Conservation (phyloP, 148 eudicot genomes). For the Camellia sinensis region DNA sequence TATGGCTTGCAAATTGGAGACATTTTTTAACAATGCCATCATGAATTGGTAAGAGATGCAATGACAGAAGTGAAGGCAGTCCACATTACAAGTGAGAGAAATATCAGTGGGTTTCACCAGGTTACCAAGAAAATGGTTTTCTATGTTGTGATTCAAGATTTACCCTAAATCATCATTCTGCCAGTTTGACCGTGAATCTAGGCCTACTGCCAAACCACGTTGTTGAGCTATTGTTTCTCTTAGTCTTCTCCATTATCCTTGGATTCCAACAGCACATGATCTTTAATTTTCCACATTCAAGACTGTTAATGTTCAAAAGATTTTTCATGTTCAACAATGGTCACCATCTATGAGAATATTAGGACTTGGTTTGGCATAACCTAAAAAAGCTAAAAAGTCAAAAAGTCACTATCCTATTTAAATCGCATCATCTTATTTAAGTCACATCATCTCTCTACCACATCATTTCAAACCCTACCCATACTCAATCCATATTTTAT, state of each 20-base stretch:
- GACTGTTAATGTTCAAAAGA: not conserved
- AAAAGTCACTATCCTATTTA: too few species aligned
- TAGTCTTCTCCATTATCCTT: conserved; percentile 1
- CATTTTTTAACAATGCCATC: too few species aligned
- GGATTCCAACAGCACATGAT: not conserved
- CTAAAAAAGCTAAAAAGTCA: too few species aligned
- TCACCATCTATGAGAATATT: not conserved
- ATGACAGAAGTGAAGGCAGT: not conserved
- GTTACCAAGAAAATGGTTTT: not conserved
- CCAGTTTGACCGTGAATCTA: not conserved
- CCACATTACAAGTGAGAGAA: not conserved
- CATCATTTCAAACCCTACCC: too few species aligned
- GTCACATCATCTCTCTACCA: too few species aligned
- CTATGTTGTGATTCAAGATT: not conserved
- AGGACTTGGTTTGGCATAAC: too few species aligned
- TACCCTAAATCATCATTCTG: not conserved
- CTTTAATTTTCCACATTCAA: not conserved
- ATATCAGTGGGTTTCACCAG: not conserved
- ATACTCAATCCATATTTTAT: too few species aligned
- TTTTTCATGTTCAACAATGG: not conserved
- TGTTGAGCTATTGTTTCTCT: not conserved
- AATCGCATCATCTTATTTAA: too few species aligned
- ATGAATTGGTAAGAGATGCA: not conserved
- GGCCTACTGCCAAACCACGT: not conserved
- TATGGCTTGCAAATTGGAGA: too few species aligned